These are phyloP conservation scores for Epichloe hybrida DNA, from an alignment of 2,329 filamentous ascomycete genomes.

Conservation along the genomic window DNA sequence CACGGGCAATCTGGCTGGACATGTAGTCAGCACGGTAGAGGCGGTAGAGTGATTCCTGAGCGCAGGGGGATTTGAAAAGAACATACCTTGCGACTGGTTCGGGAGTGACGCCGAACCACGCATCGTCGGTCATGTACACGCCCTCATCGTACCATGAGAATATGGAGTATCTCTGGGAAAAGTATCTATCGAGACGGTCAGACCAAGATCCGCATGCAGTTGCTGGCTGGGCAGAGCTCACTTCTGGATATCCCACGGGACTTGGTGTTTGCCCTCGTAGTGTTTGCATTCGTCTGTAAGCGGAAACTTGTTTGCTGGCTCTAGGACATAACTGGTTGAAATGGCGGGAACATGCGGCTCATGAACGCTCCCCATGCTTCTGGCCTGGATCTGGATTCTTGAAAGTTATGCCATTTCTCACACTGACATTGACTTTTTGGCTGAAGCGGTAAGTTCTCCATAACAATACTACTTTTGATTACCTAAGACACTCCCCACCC, in stretches of 20 bases:
- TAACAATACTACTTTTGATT: too few species aligned
- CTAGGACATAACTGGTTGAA: constrained; percentile 18
- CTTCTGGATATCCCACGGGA: constrained; percentile 79
- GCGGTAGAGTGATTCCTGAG: not conserved
- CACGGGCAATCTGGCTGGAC: constrained; percentile 58
- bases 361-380: constrained; percentile 7
- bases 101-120: constrained; percentile 95
- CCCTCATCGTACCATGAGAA: constrained; percentile 81
- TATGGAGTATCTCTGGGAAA: constrained; percentile 74
- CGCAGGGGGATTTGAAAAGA: not conserved
- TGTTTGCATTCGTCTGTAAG: constrained; percentile 58
- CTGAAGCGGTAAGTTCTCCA: too few species aligned
- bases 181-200: constrained; percentile 50
- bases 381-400: not conserved
- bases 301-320: constrained; percentile 31
- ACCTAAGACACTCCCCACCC: too few species aligned
- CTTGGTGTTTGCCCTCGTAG: constrained; percentile 55
- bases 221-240: constrained; percentile 24
- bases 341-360: constrained; percentile 6
- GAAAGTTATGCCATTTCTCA: not conserved
- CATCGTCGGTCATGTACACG: constrained; percentile 79
- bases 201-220: not conserved
- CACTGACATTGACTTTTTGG: too few species aligned
- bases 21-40: constrained; percentile 2
- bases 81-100: constrained; percentile 75